These are phyloP conservation scores for Fusarium neocosmosporiellum DNA, from an alignment of 2,329 filamentous ascomycete species.

Conservation along the genomic window DNA sequence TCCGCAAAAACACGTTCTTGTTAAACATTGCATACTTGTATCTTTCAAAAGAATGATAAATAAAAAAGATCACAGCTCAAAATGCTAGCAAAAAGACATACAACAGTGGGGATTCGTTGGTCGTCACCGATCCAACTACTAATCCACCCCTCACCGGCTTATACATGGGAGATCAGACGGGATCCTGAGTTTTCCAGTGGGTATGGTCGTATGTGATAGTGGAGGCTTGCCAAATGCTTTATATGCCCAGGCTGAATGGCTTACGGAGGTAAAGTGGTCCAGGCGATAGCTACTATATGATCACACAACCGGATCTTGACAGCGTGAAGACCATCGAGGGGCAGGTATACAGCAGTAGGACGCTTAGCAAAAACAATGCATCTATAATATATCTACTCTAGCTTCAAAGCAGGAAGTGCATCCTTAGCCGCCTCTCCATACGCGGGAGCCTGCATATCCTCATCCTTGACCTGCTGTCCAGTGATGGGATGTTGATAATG, in stretches of 20 bases:
- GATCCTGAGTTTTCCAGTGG: neutral
- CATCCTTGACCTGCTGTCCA: neutral
- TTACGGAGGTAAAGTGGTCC: neutral
- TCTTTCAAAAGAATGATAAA: neutral
- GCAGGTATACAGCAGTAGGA: too few species aligned
- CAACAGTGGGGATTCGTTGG: neutral
- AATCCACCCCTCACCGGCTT: neutral
- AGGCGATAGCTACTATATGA: neutral
- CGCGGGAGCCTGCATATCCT: slow-evolving; percentile 15
- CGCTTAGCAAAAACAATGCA: neutral
- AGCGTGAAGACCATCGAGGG: neutral
- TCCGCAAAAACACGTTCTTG: neutral
- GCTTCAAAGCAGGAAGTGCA: slow-evolving; percentile 1
- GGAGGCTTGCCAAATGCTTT: too few species aligned
- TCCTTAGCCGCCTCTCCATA: neutral
- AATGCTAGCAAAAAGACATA: neutral
- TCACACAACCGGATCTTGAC: neutral
- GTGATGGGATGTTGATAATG: slow-evolving; percentile 16
- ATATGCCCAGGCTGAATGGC: neutral
- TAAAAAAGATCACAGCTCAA: neutral
- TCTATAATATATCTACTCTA: neutral
- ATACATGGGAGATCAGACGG: neutral
- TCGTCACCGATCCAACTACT: neutral
- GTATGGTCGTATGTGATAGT: neutral
- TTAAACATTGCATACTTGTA: neutral